These are phyloP conservation scores for Heliamphora pulchella DNA, from an alignment of 179 eudicot species.

Conservation along the genomic window DNA sequence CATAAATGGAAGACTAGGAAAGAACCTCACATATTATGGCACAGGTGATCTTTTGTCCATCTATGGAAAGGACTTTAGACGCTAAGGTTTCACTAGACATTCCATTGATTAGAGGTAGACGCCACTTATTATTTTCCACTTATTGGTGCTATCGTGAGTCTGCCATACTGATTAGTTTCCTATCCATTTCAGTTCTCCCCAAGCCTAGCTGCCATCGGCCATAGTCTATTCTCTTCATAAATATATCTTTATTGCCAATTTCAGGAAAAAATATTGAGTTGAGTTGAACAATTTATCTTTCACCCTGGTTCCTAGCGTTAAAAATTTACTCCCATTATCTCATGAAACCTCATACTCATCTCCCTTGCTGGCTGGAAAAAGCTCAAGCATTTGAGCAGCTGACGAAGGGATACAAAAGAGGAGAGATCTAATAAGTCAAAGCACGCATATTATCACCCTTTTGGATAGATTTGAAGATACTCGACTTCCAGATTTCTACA, in stretches of 20 bases:
- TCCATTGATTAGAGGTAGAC: background rate
- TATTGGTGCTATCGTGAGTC: too few species aligned
- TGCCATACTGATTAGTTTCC: slow-evolving; percentile 5
- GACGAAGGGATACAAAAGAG: background rate
- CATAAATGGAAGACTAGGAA: too few species aligned
- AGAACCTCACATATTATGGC: too few species aligned
- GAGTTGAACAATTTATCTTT: background rate
- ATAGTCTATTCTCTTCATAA: too few species aligned
- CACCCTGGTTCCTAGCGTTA: background rate
- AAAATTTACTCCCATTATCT: background rate
- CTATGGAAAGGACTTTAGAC: too few species aligned
- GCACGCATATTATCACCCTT: background rate
- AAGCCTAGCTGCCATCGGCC: too few species aligned
- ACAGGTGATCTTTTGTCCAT: too few species aligned
- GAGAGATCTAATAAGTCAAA: background rate
- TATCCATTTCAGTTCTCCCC: background rate
- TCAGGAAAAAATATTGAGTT: background rate
- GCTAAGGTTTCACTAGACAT: too few species aligned
- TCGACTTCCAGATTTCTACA: background rate
- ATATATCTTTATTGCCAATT: background rate
- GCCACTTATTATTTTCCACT: too few species aligned
- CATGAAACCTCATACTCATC: too few species aligned
- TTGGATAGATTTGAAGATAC: background rate
- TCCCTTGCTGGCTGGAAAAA: too few species aligned
- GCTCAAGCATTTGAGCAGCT: background rate